Percentiles rank a stretch among this genome's conserved stretches.
Evolutionary conservation across 345 rosid genomes (phyloP).

Genomic region (Eutrema heterophyllum): DNA sequence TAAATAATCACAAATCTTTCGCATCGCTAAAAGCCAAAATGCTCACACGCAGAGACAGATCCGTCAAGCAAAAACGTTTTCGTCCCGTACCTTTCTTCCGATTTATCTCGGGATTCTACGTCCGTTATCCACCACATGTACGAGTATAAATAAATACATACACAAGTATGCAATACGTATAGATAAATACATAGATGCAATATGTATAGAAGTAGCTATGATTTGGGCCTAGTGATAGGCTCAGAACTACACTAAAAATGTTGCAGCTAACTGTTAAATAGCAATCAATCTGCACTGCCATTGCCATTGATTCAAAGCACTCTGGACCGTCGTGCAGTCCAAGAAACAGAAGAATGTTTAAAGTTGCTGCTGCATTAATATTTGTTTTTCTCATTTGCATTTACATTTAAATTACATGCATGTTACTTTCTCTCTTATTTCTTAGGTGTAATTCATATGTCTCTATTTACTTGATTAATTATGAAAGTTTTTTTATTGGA

Average conservation of each 20-base stretch:
- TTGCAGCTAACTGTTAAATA: constrained; percentile 27
- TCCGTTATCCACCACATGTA: constrained; percentile 20
- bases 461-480: not conserved
- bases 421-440: not conserved
- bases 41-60: constrained; percentile 24
- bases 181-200: not conserved
- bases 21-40: constrained; percentile 23
- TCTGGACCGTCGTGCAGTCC: constrained; percentile 28
- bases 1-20: constrained; percentile 22
- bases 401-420: constrained; percentile 6
- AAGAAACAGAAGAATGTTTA: constrained; percentile 32
- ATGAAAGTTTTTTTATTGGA: not conserved
- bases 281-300: constrained; percentile 32
- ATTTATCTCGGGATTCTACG: constrained; percentile 37
- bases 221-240: constrained; percentile 31
- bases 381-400: constrained; percentile 11
- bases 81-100: constrained; percentile 34
- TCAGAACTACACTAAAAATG: constrained; percentile 38
- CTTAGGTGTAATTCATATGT: not conserved
- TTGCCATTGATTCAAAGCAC: constrained; percentile 23
- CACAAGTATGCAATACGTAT: not conserved
- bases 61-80: constrained; percentile 28
- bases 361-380: constrained; percentile 23
- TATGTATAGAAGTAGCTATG: constrained; percentile 22
- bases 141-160: not conserved